These are phyloP conservation scores for Eurotiales sp. DNA, from an alignment of 2,329 filamentous ascomycete genomes.

Conservation along the genomic window DNA sequence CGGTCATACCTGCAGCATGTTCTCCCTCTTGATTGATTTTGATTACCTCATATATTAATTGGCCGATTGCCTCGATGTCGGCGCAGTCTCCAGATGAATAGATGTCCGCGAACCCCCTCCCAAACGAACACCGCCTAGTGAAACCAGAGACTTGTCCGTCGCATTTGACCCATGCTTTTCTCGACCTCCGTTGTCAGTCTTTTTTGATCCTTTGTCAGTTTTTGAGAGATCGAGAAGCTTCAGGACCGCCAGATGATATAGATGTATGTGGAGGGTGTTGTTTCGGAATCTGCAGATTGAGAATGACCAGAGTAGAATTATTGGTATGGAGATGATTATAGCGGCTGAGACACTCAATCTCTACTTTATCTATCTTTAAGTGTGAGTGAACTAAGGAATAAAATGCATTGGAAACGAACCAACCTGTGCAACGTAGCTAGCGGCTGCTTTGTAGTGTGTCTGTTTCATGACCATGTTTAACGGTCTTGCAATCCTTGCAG, in stretches of 20 bases:
- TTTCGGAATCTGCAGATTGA: too few species aligned
- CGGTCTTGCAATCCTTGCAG: too few species aligned
- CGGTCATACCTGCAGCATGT: slow-evolving; percentile 65
- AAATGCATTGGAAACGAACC: too few species aligned
- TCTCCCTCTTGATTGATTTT: too few species aligned
- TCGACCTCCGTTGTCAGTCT: background rate
- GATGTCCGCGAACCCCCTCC: background rate
- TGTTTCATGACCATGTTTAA: too few species aligned
- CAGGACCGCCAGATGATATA: background rate
- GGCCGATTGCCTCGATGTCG: background rate
- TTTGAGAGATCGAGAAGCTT: background rate
- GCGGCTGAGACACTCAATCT: too few species aligned
- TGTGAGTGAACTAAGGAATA: too few species aligned
- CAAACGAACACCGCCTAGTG: background rate
- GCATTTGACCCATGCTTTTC: background rate
- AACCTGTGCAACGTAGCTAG: too few species aligned
- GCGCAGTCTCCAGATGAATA: slow-evolving; percentile 2
- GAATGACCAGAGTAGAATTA: too few species aligned
- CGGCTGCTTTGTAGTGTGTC: too few species aligned
- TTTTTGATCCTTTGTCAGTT: background rate
- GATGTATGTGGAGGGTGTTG: background rate
- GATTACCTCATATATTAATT: slow-evolving; percentile 1
- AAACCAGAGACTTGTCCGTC: slow-evolving; percentile 1
- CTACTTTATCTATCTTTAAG: too few species aligned
- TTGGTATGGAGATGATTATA: background rate